phyloP scores from a whole-genome alignment of 305 asterid species.

The Solanum hybrid region DNA sequence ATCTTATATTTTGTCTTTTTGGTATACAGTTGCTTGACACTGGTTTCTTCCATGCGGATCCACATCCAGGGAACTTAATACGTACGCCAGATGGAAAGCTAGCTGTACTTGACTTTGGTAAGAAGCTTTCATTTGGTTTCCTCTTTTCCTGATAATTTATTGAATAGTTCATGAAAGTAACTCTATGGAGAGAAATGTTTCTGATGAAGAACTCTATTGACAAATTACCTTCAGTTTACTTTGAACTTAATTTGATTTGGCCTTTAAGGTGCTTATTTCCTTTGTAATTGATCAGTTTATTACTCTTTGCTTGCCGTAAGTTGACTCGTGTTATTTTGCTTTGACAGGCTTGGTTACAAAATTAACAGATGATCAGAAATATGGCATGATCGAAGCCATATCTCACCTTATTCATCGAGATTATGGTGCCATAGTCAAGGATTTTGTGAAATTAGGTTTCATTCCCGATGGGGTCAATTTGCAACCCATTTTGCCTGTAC shows the following conservation, averaged over 20 bases:
- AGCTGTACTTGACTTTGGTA: conserved; percentile 95
- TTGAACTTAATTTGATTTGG: not conserved
- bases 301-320: not conserved
- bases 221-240: not conserved
- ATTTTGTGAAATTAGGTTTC: conserved; percentile 87
- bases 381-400: conserved; percentile 98
- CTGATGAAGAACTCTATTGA: not conserved
- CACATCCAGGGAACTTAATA: conserved; percentile 94
- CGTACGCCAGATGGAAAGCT: conserved; percentile 98
- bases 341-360: conserved; percentile 88
- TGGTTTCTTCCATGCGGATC: conserved; percentile 99
- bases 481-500: conserved; percentile 90
- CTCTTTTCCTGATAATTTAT: not conserved
- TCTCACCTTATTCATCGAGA: conserved; percentile 98
- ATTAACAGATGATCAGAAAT: conserved; percentile 88
- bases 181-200: not conserved
- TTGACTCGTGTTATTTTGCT: conserved; percentile 4
- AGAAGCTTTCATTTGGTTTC: not conserved
- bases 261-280: conserved; percentile 2
- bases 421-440: conserved; percentile 88
- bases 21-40: conserved; percentile 85
- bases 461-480: conserved; percentile 88
- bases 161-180: not conserved
- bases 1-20: conserved; percentile 22
- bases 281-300: not conserved